Conservation (phyloP, 805 yeast species). For the Saturnispora sekii region DNA sequence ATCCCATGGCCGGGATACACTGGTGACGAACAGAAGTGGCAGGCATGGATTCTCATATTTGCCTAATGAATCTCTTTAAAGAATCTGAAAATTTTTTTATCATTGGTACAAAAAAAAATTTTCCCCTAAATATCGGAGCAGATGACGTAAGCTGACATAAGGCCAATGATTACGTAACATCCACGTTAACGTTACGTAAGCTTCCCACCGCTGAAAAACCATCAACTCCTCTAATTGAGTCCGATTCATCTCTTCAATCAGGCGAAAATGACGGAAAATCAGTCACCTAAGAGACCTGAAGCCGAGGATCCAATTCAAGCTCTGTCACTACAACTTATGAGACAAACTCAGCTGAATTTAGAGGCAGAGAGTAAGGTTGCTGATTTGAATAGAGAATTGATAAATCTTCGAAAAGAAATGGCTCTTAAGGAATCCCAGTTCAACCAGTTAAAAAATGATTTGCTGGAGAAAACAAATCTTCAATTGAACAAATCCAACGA, state of each 20-base stretch:
- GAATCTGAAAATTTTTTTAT: neutral
- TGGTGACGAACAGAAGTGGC: slow-evolving; percentile 97
- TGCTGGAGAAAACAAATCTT: slow-evolving; percentile 2
- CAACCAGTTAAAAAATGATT: slow-evolving; percentile 1
- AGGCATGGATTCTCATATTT: slow-evolving; percentile 73
- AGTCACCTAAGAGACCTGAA: no score
- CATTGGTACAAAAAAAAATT: neutral
- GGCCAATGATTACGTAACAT: neutral
- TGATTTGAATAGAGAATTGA: slow-evolving; percentile 27
- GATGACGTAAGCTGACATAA: neutral
- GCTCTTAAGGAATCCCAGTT: slow-evolving; percentile 7
- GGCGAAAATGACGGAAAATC: neutral
- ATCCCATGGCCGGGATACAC: slow-evolving; percentile 93
- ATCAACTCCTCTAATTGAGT: no score
- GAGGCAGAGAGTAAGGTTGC: slow-evolving; percentile 15
- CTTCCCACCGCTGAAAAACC: no score
- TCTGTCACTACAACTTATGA: neutral
- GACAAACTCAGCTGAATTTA: neutral
- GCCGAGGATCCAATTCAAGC: no score
- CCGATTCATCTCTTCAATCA: neutral
- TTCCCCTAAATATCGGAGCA: neutral
- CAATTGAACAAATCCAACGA: slow-evolving; percentile 13
- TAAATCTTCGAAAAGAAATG: slow-evolving; percentile 19
- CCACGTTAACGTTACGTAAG: neutral
- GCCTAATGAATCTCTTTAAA: neutral